A percentile compares a stretch with the other conserved stretches of the same genome.
These are phyloP conservation scores for Beauveria sp. DNA, from an alignment of 2,329 filamentous ascomycete genomes.

Conservation along the genomic window DNA sequence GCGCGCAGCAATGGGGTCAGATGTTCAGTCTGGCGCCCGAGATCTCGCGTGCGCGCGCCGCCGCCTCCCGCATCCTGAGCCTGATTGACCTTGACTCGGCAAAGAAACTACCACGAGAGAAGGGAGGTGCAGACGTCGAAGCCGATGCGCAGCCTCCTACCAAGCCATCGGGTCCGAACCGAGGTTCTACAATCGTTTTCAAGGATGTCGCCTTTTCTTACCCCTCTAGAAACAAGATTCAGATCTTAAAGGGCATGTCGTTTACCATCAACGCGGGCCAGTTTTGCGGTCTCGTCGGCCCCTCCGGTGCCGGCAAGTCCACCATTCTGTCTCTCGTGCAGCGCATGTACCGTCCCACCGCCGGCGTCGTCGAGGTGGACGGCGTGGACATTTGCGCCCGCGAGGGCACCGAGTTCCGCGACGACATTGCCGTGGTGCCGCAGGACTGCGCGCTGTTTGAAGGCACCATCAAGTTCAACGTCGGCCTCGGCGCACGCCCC, in stretches of 20 bases:
- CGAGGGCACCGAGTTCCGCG: constrained; percentile 37
- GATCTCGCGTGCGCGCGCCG: constrained; percentile 57
- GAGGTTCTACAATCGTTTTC: constrained; percentile 45
- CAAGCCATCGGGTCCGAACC: constrained; percentile 17
- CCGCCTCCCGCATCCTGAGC: constrained; percentile 50
- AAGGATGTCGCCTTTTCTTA: constrained; percentile 57
- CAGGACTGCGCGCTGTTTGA: constrained; percentile 53
- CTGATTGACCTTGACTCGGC: constrained; percentile 36
- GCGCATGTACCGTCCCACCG: constrained; percentile 38
- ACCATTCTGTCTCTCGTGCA: constrained; percentile 53
- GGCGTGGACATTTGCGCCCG: constrained; percentile 37
- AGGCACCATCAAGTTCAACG: constrained; percentile 48
- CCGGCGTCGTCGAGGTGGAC: constrained; percentile 37
- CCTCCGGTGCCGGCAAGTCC: constrained; percentile 60
- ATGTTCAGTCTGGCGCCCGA: constrained; percentile 71
- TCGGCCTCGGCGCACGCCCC: constrained; percentile 47
- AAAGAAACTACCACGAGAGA: constrained; percentile 16
- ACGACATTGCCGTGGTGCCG: constrained; percentile 48
- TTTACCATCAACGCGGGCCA: constrained; percentile 51
- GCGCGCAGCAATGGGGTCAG: constrained; percentile 65
- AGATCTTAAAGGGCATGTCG: constrained; percentile 48
- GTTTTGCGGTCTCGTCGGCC: constrained; percentile 58
- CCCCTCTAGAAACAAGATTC: constrained; percentile 50
- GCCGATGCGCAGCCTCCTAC: constrained; percentile 23
- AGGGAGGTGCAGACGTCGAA: constrained; percentile 31